phyloP scores from a whole-genome alignment of 2,329 filamentous ascomycete genomes.

The Grosmannia clavigera region DNA sequence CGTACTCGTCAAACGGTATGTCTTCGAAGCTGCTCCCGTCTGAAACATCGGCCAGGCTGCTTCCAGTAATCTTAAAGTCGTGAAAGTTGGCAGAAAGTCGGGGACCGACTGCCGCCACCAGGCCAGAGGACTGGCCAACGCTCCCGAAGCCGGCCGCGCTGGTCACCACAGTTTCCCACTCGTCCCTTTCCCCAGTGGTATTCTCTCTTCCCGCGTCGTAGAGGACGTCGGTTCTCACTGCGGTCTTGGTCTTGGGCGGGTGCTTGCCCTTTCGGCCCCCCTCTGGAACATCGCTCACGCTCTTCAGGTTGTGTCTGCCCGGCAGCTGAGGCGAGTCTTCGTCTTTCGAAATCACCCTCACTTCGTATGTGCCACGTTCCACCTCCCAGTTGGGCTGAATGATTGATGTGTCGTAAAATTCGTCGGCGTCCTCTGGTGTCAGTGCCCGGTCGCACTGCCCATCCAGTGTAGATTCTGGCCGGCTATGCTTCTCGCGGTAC shows the following conservation, averaged over 20 bases:
- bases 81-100: not conserved
- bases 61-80: conserved; percentile 18
- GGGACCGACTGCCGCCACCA: not conserved
- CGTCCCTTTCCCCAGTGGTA: conserved; percentile 19
- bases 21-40: conserved; percentile 17
- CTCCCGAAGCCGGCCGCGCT: conserved; percentile 18
- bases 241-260: not conserved
- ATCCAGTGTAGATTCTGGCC: no score
- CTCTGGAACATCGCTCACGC: not conserved
- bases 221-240: not conserved
- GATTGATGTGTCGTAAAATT: conserved; percentile 9
- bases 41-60: conserved; percentile 33
- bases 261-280: not conserved
- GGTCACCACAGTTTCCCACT: conserved; percentile 27
- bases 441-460: not conserved
- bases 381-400: conserved; percentile 9
- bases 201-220: not conserved
- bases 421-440: conserved; percentile 6
- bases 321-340: not conserved
- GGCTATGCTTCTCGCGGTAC: not conserved
- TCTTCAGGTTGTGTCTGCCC: not conserved
- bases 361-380: conserved; percentile 8
- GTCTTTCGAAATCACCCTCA: conserved; percentile 14
- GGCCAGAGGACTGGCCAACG: conserved; percentile 5
- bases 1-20: conserved; percentile 11